These are phyloP conservation scores for Suillus clintonianus DNA, from an alignment of 768 basidiomycete genomes.

Conservation along the genomic window DNA sequence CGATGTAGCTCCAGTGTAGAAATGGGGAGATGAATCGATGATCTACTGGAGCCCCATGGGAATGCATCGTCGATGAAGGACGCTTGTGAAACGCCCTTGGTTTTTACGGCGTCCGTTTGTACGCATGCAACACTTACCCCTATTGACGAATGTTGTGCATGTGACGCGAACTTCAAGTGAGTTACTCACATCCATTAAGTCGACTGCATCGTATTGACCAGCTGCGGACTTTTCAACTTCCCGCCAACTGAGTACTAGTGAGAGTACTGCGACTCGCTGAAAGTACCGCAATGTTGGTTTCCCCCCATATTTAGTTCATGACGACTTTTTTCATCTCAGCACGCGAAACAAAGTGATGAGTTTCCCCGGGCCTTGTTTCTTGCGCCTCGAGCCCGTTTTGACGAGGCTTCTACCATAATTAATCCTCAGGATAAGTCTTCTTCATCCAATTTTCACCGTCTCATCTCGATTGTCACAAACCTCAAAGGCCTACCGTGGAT, in stretches of 20 bases:
- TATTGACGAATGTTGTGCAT: neutral
- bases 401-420: neutral
- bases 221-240: neutral
- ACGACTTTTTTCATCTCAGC: neutral
- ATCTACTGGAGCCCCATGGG: neutral
- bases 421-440: neutral
- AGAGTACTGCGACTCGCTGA: neutral
- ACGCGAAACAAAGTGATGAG: neutral
- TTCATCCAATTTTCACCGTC: neutral
- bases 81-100: neutral
- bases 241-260: neutral
- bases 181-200: neutral
- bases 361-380: too few species aligned
- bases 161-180: neutral
- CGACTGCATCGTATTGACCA: neutral
- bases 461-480: neutral
- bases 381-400: neutral
- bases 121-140: neutral
- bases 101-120: neutral
- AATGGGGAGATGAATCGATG: too few species aligned
- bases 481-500: neutral
- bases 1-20: too few species aligned
- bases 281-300: neutral
- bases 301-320: neutral
- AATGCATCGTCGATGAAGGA: neutral